Evolutionary conservation across 208 protist species (phyloP).

Genomic region (Trichomonas tenax): DNA sequence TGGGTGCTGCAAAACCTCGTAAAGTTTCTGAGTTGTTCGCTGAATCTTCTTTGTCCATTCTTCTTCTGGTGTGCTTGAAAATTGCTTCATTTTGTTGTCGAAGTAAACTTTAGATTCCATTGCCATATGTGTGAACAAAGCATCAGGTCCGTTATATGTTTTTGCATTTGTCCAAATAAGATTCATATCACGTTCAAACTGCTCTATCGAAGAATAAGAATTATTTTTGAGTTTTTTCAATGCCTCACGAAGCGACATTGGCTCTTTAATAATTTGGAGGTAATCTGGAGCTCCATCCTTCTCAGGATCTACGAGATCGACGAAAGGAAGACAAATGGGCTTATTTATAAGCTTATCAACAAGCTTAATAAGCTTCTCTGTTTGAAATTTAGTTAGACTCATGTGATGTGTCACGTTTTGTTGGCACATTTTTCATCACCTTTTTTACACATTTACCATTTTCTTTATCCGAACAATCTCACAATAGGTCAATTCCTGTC

Average conservation of each 20-base stretch:
- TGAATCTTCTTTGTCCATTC: neutral
- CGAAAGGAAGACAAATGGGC: neutral
- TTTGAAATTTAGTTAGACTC: neutral
- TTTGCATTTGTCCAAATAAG: neutral
- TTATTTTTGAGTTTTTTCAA: neutral
- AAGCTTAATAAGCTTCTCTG: neutral
- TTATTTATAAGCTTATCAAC: neutral
- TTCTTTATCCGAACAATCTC: too few species aligned
- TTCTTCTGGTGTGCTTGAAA: neutral
- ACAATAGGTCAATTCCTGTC: too few species aligned
- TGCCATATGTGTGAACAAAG: neutral
- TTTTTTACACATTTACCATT: too few species aligned
- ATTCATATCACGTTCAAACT: neutral
- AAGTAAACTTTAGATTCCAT: neutral
- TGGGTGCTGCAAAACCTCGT: neutral
- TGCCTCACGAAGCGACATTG: neutral
- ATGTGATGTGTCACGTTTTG: neutral
- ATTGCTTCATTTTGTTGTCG: neutral
- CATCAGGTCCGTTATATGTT: neutral
- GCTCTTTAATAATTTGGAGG: neutral
- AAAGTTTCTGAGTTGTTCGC: neutral
- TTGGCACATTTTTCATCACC: too few species aligned
- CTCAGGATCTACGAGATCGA: neutral
- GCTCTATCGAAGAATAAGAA: neutral
- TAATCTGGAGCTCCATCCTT: neutral